Base-by-base conservation (phyloP, 2,329 filamentous ascomycete species). In the Ascochyta lentis region DNA sequence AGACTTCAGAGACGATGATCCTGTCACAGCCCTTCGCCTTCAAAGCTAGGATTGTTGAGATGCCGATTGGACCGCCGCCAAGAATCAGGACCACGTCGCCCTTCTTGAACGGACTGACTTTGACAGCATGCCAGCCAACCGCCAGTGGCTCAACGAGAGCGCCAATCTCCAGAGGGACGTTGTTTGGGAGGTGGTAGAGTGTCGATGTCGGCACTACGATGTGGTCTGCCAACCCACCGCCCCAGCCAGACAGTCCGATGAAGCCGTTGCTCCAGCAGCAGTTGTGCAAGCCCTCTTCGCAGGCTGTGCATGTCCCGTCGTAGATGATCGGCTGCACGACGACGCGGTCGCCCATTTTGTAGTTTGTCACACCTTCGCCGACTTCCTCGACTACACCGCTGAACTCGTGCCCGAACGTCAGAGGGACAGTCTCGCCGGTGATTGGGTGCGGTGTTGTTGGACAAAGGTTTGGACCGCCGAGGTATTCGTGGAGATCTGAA, bases 111-210 rank as follows among this genome's bases (percentile, higher is more conserved):
- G 79, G 78, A 34, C 79, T 81, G 48, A 80, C 76, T 42, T 80
- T 79, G 31, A 84, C 80, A 2, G 82, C 82, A 61, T 85, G 83
- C 81, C 81, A 85, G 16, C 80, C 83, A 1, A 85, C 83, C 4
- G 82, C 77, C 0, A 85, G 71, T 2, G 83, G 83, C 63, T 84
- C 83, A 40, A 84, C 76, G 27, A 85, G 73, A 0, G 83, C 83
- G 56, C 77, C 81, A 23, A 83, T 74, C 41, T 84, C 81, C 13
- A 84, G 68, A 3, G 78, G 74, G 1, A 84, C 78, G 42, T 81
- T 82, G 52, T 82, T 79, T 4, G 82, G 82, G 4, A 84, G 69
- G 34, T 77, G 72, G 67, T 79, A 79, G 4, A 82, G 61, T 16
- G 77, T 74, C 35, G 77, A 75, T 49, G 78, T 77, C 7, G 80